These are phyloP conservation scores for Talaromyces funiculosus DNA, from an alignment of 2,329 filamentous ascomycete species.

Conservation along the genomic window DNA sequence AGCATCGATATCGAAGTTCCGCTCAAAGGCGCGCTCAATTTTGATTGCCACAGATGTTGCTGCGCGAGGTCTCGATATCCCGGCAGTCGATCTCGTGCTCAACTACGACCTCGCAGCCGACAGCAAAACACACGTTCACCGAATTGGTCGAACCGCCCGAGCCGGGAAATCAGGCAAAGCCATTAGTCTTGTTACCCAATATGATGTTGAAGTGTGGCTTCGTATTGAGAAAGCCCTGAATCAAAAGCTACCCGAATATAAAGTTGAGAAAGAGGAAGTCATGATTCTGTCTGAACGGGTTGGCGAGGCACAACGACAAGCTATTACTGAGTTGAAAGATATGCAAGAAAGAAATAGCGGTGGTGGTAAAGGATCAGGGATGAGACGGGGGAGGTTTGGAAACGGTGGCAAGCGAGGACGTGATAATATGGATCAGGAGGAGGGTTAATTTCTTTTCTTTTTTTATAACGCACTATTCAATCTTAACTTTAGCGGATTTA, in stretches of 20 bases:
- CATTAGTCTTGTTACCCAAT: constrained; percentile 78
- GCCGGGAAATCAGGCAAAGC: constrained; percentile 80
- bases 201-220: constrained; percentile 74
- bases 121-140: constrained; percentile 85
- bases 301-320: constrained; percentile 74
- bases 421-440: constrained; percentile 70
- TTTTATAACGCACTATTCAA: not conserved
- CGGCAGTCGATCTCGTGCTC: constrained; percentile 79
- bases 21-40: constrained; percentile 67
- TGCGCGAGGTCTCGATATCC: constrained; percentile 85
- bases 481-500: not conserved
- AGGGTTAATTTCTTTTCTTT: constrained; percentile 49
- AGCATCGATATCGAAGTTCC: constrained; percentile 47
- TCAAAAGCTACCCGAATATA: constrained; percentile 65
- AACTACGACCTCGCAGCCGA: constrained; percentile 82
- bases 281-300: constrained; percentile 74
- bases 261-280: constrained; percentile 72
- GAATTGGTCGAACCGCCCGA: constrained; percentile 80
- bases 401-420: constrained; percentile 50
- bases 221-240: constrained; percentile 78
- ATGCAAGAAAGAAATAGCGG: constrained; percentile 60
- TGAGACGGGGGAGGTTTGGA: constrained; percentile 31
- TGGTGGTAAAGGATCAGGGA: constrained; percentile 44
- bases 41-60: constrained; percentile 84
- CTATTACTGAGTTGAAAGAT: constrained; percentile 75